Percentiles rank a stretch among this genome's conserved stretches.
Evolutionary conservation across 2,329 filamentous ascomycete genomes (phyloP).

Genomic region (Monilinia vaccinii-corymbosi): DNA sequence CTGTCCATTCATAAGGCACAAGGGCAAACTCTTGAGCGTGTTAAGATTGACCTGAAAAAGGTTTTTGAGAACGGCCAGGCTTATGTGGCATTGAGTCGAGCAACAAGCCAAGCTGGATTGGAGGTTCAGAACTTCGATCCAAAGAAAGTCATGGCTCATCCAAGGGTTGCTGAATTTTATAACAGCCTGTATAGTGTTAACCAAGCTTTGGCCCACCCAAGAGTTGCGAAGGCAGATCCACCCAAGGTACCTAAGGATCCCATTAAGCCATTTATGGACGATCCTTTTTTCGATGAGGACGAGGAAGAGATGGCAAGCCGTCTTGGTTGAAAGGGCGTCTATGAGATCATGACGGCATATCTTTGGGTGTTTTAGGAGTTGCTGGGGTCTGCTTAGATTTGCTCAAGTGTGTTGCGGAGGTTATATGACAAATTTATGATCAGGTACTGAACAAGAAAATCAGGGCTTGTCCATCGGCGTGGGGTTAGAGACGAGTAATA

Average conservation of each 20-base stretch:
- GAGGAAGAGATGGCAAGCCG: neutral
- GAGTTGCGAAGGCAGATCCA: slow-evolving; percentile 16
- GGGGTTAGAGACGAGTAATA: neutral
- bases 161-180: slow-evolving; percentile 79
- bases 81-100: slow-evolving; percentile 91
- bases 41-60: slow-evolving; percentile 85
- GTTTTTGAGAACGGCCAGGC: slow-evolving; percentile 98
- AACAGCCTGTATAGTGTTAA: slow-evolving; percentile 69
- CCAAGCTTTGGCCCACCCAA: slow-evolving; percentile 32
- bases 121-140: slow-evolving; percentile 86
- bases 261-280: neutral
- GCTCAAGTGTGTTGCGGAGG: neutral
- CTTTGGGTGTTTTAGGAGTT: neutral
- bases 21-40: slow-evolving; percentile 78
- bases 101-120: slow-evolving; percentile 76
- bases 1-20: slow-evolving; percentile 97
- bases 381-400: neutral
- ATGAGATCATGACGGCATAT: neutral
- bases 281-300: neutral
- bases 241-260: neutral
- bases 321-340: neutral
- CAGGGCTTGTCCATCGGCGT: neutral
- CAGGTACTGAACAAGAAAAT: neutral
- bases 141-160: slow-evolving; percentile 87
- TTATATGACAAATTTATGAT: slow-evolving; percentile 1